Evolutionary conservation across 2,329 filamentous ascomycete genomes (phyloP).

Genomic region (Cladophialophora chaetospira): DNA sequence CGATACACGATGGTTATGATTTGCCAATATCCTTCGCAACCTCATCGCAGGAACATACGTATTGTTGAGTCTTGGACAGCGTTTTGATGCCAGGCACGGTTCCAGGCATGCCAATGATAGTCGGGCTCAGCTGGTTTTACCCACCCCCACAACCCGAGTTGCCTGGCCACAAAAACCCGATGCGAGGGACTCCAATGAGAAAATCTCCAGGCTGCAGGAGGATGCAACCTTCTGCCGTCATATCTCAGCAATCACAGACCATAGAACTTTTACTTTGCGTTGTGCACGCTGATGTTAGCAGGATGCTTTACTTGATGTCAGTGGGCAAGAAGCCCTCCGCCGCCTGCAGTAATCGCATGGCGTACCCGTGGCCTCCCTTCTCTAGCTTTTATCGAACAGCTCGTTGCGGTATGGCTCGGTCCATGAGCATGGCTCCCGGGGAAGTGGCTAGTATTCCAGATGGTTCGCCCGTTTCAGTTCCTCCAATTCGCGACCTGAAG

Average conservation of each 20-base stretch:
- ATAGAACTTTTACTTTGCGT: no score
- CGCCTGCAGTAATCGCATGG: no score
- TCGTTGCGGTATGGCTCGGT: not conserved
- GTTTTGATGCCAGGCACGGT: not conserved
- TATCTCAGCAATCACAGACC: no score
- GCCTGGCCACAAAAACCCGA: not conserved
- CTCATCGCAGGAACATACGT: no score
- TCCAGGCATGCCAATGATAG: not conserved
- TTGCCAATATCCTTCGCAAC: no score
- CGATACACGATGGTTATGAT: no score
- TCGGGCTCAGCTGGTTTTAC: constrained; percentile 3
- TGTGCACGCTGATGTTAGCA: no score
- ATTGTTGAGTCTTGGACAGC: no score
- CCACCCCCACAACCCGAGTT: not conserved
- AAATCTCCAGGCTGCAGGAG: not conserved
- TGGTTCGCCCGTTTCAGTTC: not conserved
- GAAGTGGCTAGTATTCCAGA: constrained; percentile 8
- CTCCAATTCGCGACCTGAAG: not conserved
- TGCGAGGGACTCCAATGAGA: not conserved
- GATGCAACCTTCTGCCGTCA: constrained; percentile 1
- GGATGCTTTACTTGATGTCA: no score
- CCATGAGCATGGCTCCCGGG: constrained; percentile 1
- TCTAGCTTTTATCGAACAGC: not conserved
- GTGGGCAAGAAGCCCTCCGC: no score
- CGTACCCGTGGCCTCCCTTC: not conserved